phyloP scores from a whole-genome alignment of 805 yeast genomes.

The Sporopachydermia quercuum region DNA sequence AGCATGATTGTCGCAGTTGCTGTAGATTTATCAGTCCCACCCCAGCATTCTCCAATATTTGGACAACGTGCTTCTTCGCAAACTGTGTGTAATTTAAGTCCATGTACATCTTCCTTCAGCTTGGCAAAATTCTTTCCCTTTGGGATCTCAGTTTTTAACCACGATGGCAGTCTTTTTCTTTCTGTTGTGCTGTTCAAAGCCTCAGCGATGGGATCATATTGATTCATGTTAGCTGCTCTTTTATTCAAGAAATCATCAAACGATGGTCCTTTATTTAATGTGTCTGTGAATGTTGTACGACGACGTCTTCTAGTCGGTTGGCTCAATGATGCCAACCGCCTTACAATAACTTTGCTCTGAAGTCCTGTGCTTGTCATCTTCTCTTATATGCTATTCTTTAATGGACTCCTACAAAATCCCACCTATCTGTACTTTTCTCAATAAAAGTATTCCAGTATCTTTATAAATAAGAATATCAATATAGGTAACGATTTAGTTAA shows the following conservation, averaged over 20 bases:
- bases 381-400: no score
- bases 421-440: no score
- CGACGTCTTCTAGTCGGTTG: slow-evolving; percentile 26
- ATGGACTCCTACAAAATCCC: no score
- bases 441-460: no score
- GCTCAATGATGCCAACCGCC: background rate
- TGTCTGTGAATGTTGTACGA: slow-evolving; percentile 50
- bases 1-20: slow-evolving; percentile 98
- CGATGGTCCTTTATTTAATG: slow-evolving; percentile 72
- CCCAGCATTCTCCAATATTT: slow-evolving; percentile 99
- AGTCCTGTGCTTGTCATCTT: no score
- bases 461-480: no score
- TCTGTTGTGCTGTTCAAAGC: slow-evolving; percentile 34
- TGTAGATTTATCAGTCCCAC: slow-evolving; percentile 76
- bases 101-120: slow-evolving; percentile 75
- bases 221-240: slow-evolving; percentile 42
- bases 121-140: slow-evolving; percentile 75
- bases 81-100: slow-evolving; percentile 81
- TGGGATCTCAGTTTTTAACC: slow-evolving; percentile 97
- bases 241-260: slow-evolving; percentile 86
- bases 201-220: slow-evolving; percentile 60
- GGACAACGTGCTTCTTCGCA: slow-evolving; percentile 99
- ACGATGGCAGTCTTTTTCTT: slow-evolving; percentile 58
- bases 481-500: no score
- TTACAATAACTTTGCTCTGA: background rate